Evolutionary conservation across 2,329 filamentous ascomycete species (phyloP), one percentile per base, ranked within the genome.

Genomic region (Dactylellina sp.): DNA sequence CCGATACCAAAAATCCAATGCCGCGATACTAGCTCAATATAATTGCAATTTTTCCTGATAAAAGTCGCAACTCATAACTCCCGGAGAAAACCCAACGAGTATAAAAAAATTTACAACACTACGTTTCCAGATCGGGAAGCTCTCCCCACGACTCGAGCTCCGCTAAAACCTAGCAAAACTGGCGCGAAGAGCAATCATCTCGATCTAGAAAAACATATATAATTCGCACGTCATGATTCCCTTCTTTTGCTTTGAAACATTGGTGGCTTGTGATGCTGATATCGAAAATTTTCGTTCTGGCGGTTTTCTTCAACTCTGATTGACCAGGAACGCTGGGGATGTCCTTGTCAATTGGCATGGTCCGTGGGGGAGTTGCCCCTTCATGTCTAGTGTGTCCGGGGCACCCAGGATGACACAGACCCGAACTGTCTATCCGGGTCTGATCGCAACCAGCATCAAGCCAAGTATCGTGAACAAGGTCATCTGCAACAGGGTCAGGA

Each of bases 401-500:
- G 70, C 28, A 46, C 70, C 70, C 70, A 74, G 70, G 70, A 74
- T 74, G 61, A 55, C 70, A 62, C 70, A 74, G 61, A 63, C 70
- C 70, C 70, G 61, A 66, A 55, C 37, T 65, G 70, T 74, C 61
- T 65, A 74, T 66, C 70, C 70, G 70, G 70, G 70, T 66, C 61
- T 66, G 70, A 74, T 72, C 68, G 59, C 59, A 61, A 52, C 68
- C 68, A 74, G 61, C 70, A 74, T 74, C 70, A 61, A 74, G 70
- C 70, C 70, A 74, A 74, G 70, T 74, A 74, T 74, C 61, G 55
- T 50, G 61, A 74, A 56, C 70, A 74, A 66, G 70, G 70, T 60
- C 55, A 65, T 65, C 70, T 74, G 70, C 70, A 68, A 62, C 70
- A 74, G 70, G 70, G 70, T 74, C 59, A 68, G 52, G 47, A 47